Evolutionary conservation across 495 filamentous ascomycete species (phyloP).

Genomic region (Hypomontagnella monticulosa): DNA sequence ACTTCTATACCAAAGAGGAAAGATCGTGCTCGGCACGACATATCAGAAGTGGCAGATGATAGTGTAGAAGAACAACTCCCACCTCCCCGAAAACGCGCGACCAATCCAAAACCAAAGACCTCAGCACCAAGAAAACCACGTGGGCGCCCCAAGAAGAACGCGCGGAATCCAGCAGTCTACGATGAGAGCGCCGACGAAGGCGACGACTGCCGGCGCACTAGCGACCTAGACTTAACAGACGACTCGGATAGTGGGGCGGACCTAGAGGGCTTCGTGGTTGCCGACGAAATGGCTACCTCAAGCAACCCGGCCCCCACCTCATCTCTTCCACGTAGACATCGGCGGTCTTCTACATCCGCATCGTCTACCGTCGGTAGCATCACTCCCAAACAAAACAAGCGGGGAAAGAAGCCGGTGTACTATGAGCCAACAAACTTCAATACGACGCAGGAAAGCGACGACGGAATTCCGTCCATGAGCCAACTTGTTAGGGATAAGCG

Average conservation of each 20-base stretch:
- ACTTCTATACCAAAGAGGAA: conserved; percentile 2
- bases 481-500: conserved; percentile 39
- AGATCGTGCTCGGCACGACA: conserved; percentile 7
- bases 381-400: background rate
- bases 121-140: conserved; percentile 22
- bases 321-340: conserved; percentile 25
- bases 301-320: conserved; percentile 43
- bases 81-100: conserved; percentile 29
- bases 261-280: conserved; percentile 56
- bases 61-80: conserved; percentile 28
- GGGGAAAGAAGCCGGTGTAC: conserved; percentile 37
- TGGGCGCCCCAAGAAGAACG: conserved; percentile 23
- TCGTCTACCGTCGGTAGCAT: conserved; percentile 6
- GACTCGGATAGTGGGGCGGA: conserved; percentile 59
- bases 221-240: conserved; percentile 56
- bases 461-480: conserved; percentile 51
- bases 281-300: conserved; percentile 53
- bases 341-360: conserved; percentile 44
- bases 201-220: conserved; percentile 59
- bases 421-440: conserved; percentile 47
- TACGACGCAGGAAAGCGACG: conserved; percentile 48
- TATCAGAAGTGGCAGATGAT: conserved; percentile 22
- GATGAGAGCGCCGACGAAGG: conserved; percentile 56
- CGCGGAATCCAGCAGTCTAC: conserved; percentile 24
- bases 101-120: conserved; percentile 23